These are phyloP conservation scores for Cubamyces lactineus DNA, from an alignment of 768 basidiomycete species.

Conservation along the genomic window DNA sequence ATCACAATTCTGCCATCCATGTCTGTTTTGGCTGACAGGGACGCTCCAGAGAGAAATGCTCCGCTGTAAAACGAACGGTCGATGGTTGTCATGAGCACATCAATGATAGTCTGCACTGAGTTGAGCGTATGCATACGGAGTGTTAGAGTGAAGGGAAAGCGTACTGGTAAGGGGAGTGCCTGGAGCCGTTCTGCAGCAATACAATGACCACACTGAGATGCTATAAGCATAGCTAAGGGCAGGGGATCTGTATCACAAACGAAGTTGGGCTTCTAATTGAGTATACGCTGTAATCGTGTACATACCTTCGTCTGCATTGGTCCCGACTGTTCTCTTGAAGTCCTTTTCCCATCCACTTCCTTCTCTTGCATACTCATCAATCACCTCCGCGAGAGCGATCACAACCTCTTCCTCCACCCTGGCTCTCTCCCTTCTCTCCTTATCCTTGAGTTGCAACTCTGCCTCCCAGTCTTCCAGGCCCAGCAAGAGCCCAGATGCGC, in stretches of 20 bases:
- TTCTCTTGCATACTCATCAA: conserved; percentile 55
- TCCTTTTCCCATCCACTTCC: conserved; percentile 64
- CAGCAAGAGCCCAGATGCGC: conserved; percentile 63
- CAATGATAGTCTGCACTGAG: conserved; percentile 37
- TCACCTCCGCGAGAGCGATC: conserved; percentile 72
- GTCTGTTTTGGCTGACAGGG: conserved; percentile 29
- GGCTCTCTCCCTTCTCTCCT: conserved; percentile 38
- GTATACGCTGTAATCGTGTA: too few relatives aligned
- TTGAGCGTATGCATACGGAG: not conserved
- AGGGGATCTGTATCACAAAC: conserved; percentile 27
- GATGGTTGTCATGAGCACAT: conserved; percentile 47
- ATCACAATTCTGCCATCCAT: conserved; percentile 23
- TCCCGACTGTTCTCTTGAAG: conserved; percentile 51
- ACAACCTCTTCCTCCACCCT: conserved; percentile 67
- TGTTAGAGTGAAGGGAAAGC: conserved; percentile 9
- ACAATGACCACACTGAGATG: conserved; percentile 61
- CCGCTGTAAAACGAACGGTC: conserved; percentile 60
- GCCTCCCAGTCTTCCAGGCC: conserved; percentile 60
- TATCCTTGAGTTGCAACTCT: conserved; percentile 34
- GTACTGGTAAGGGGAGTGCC: conserved; percentile 59
- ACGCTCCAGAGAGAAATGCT: conserved; percentile 46
- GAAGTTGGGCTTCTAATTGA: too few relatives aligned
- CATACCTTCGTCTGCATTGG: conserved; percentile 45
- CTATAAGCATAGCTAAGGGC: conserved; percentile 44
- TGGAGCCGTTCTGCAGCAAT: conserved; percentile 58